Evolutionary conservation across 2,329 filamentous ascomycete genomes (phyloP).

Genomic region (Alternaria infectoria): DNA sequence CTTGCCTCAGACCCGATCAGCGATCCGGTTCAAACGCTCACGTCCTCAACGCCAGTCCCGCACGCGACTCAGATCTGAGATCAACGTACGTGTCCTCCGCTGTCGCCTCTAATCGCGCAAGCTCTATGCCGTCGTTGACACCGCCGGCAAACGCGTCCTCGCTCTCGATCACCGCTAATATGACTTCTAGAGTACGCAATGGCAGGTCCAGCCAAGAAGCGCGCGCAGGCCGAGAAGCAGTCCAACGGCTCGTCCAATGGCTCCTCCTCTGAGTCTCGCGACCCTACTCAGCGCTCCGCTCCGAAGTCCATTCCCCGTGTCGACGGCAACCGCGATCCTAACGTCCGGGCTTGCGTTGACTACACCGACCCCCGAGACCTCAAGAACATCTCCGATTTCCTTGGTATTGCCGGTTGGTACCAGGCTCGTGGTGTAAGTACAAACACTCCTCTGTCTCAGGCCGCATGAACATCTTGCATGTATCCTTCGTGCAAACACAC

Average conservation of each 20-base stretch:
- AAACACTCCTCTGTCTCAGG: slow-evolving; percentile 16
- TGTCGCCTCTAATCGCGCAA: not conserved
- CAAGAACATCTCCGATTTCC: slow-evolving; percentile 46
- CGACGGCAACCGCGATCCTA: slow-evolving; percentile 46
- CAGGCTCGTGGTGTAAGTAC: slow-evolving; percentile 47
- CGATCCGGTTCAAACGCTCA: slow-evolving; percentile 12
- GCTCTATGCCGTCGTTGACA: not conserved
- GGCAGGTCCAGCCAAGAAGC: slow-evolving; percentile 47
- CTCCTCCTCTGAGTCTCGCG: slow-evolving; percentile 33
- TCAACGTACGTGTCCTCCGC: slow-evolving; percentile 19
- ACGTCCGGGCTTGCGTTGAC: slow-evolving; percentile 14
- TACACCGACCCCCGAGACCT: slow-evolving; percentile 37
- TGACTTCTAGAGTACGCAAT: slow-evolving; percentile 35
- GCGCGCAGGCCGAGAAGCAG: slow-evolving; percentile 38
- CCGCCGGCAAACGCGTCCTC: not conserved
- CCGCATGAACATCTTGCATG: slow-evolving; percentile 14
- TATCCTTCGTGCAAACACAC: not conserved
- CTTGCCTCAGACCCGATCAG: slow-evolving; percentile 14
- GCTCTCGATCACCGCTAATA: slow-evolving; percentile 23
- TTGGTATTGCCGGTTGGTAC: slow-evolving; percentile 45
- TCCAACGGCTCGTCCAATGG: slow-evolving; percentile 32
- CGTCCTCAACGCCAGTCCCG: slow-evolving; percentile 1
- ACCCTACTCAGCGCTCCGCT: slow-evolving; percentile 32
- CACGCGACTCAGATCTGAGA: slow-evolving; percentile 8
- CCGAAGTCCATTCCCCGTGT: slow-evolving; percentile 38